Conservation (phyloP, 495 filamentous ascomycete species). For the Xylaria acuta region DNA sequence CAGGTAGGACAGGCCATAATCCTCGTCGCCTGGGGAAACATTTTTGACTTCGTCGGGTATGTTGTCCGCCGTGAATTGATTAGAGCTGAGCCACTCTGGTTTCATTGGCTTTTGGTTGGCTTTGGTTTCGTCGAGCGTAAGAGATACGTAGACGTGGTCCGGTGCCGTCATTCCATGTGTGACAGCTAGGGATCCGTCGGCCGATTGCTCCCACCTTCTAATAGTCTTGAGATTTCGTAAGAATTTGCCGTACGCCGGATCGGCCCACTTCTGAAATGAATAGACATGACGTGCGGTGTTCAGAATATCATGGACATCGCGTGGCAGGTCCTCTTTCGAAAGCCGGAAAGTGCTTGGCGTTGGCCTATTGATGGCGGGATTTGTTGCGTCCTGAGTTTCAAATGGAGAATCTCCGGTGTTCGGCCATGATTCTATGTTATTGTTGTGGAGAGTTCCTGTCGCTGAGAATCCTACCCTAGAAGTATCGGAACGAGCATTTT, state of each 20-base stretch:
- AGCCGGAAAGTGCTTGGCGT: slow-evolving; percentile 42
- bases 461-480: neutral
- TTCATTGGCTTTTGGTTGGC: slow-evolving; percentile 32
- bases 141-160: slow-evolving; percentile 44
- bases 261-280: slow-evolving; percentile 41
- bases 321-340: slow-evolving; percentile 43
- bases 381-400: slow-evolving; percentile 35
- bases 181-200: slow-evolving; percentile 35
- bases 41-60: slow-evolving; percentile 50
- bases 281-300: slow-evolving; percentile 27
- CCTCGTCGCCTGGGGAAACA: slow-evolving; percentile 31
- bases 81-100: slow-evolving; percentile 43
- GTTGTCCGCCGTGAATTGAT: slow-evolving; percentile 49
- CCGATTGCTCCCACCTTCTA: slow-evolving; percentile 50
- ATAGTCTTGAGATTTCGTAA: slow-evolving; percentile 43
- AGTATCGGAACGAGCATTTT: neutral
- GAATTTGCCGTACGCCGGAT: slow-evolving; percentile 48
- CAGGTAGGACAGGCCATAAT: slow-evolving; percentile 27
- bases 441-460: slow-evolving; percentile 22
- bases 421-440: slow-evolving; percentile 34
- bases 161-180: slow-evolving; percentile 36
- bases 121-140: slow-evolving; percentile 34
- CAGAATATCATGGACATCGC: slow-evolving; percentile 43
- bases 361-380: slow-evolving; percentile 40
- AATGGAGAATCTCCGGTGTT: slow-evolving; percentile 33